Conservation (phyloP, 495 filamentous ascomycete species). For the Neurospora africana region DNA sequence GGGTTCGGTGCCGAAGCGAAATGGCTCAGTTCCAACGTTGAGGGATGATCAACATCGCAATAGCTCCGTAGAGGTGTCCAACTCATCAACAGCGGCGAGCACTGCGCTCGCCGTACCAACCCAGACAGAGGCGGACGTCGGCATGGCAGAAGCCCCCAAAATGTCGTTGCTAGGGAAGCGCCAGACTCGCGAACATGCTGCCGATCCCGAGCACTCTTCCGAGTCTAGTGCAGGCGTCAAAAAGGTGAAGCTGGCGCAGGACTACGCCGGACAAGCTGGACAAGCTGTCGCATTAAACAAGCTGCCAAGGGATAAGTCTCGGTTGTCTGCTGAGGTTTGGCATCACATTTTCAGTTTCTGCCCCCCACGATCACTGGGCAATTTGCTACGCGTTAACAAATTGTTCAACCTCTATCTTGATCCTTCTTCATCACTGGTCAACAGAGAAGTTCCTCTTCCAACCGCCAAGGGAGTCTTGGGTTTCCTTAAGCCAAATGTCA, state of each 20-base stretch:
- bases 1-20: not conserved
- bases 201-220: not conserved
- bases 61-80: not conserved
- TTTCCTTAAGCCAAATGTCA: conserved; percentile 36
- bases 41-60: not conserved
- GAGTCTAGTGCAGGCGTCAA: conserved; percentile 15
- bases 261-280: conserved; percentile 1
- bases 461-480: conserved; percentile 9
- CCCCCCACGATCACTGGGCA: conserved; percentile 39
- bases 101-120: not conserved
- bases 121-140: conserved; percentile 3
- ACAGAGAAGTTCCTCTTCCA: conserved; percentile 15
- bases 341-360: conserved; percentile 45
- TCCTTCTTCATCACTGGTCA: conserved; percentile 22
- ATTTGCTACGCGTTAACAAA: conserved; percentile 41
- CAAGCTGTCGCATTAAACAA: conserved; percentile 5
- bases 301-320: conserved; percentile 23
- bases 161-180: conserved; percentile 21
- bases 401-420: conserved; percentile 44
- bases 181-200: conserved; percentile 16
- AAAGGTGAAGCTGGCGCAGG: conserved; percentile 27
- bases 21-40: not conserved
- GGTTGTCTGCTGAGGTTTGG: conserved; percentile 43
- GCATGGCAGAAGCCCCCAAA: conserved; percentile 9
- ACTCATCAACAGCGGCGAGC: not conserved